Evolutionary conservation across 2,329 filamentous ascomycete species (phyloP).

Genomic region (Cladosporium sp.): DNA sequence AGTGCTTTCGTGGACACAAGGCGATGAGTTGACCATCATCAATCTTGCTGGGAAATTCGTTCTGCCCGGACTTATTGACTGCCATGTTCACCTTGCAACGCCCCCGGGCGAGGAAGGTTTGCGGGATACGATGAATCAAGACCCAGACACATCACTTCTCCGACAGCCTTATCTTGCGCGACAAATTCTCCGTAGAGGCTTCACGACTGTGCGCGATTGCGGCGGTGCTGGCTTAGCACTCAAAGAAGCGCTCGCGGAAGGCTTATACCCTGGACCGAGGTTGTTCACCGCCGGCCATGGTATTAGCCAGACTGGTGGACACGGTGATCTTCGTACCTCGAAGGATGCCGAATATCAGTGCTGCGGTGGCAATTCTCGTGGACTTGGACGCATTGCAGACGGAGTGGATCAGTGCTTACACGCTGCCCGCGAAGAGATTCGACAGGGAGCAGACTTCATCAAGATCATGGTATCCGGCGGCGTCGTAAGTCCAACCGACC

Average conservation of each 20-base stretch:
- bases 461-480: conserved; percentile 59
- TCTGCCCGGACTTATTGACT: conserved; percentile 49
- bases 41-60: conserved; percentile 44
- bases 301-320: conserved; percentile 55
- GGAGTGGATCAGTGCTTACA: conserved; percentile 52
- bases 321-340: conserved; percentile 49
- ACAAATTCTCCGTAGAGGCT: conserved; percentile 53
- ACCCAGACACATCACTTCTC: conserved; percentile 36
- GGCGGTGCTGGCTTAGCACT: conserved; percentile 53
- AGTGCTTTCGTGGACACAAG: conserved; percentile 25
- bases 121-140: conserved; percentile 32
- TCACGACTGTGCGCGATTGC: conserved; percentile 55
- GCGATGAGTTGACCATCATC: conserved; percentile 27
- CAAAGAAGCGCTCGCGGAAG: conserved; percentile 54
- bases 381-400: conserved; percentile 46
- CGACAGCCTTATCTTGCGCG: conserved; percentile 45
- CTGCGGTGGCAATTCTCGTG: conserved; percentile 42
- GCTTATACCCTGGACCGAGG: conserved; percentile 51
- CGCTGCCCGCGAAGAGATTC: conserved; percentile 50
- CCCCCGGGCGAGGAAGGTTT: conserved; percentile 40
- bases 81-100: conserved; percentile 46
- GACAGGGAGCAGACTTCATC: conserved; percentile 55
- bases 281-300: conserved; percentile 53
- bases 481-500: conserved; percentile 53
- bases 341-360: conserved; percentile 43